Base-by-base conservation (phyloP, 2,329 filamentous ascomycete genomes). In the Fusarium duplospermum region DNA sequence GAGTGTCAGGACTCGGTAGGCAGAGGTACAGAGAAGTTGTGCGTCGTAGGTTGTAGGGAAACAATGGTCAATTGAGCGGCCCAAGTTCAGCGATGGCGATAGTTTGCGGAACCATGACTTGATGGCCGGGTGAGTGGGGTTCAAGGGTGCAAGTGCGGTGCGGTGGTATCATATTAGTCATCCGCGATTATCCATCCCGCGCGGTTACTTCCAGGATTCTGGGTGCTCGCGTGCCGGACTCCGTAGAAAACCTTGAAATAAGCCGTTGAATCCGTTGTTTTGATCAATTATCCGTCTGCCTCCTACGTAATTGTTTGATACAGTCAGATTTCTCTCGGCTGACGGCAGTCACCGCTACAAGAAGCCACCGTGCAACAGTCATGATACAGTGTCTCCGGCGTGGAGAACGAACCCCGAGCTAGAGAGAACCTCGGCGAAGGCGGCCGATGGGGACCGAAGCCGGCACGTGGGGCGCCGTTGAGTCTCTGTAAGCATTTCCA, bases 41-140 rank as follows among this genome's bases (percentile, higher is more conserved):
- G 64, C 71, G 62, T 63, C n/a, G 52, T 57, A 14, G 50, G 56
- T 57, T 36, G 60, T 62, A 64, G 35, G 54, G 45, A 62, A 68
- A 52, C 45, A 73, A 67, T 67, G 57, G 20, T 11, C 36, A 69
- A 69, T 64, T 62, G 74, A 71, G 70, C 56, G 62, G 63, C 38
- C 65, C 54, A 69, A 64, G 66, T 64, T 64, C 63, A 45, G 54
- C 73, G 71, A 77, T 77, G 69, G 72, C 68, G 74, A 77, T 77
- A 67, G 70, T 74, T 77, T 74, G 72, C 72, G 70, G 74, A 72
- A 77, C 72, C 76, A 74, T 74, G 66, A 65, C 72, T 77, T 70
- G 73, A 72, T 68, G 47, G 24, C 47, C 47, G 56, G 71, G 60
- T 61, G 72, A 70, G 76, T 77, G 74, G 76, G 71, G 76, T 70